A percentile compares a stretch with the other conserved stretches of the same genome.
Conservation (phyloP, 305 asterid species). For the Nicotiana rustica region DNA sequence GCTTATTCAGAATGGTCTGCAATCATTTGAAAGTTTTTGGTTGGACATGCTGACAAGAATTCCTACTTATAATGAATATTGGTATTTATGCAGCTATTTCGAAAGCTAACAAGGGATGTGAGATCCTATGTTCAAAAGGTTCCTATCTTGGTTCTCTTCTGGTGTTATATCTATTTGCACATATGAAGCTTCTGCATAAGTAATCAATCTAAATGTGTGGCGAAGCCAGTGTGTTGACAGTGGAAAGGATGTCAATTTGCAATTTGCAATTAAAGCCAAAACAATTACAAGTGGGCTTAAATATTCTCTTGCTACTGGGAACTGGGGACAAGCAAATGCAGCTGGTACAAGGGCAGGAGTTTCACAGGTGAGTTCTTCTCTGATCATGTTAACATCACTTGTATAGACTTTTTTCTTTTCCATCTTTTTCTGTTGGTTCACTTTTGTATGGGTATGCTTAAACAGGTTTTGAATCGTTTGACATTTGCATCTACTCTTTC, state of each 20-base stretch:
- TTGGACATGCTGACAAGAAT: constrained; percentile 7
- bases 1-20: constrained; percentile 46
- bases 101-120: constrained; percentile 46
- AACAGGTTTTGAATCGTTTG: constrained; percentile 45
- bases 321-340: constrained; percentile 79
- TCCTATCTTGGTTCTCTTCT: constrained; percentile 22
- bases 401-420: background rate
- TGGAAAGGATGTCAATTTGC: constrained; percentile 53
- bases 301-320: constrained; percentile 68
- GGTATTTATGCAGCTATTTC: constrained; percentile 40
- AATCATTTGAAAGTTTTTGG: background rate
- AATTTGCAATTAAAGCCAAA: constrained; percentile 73
- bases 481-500: constrained; percentile 49
- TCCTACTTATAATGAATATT: constrained; percentile 22
- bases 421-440: background rate
- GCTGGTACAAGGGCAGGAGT: constrained; percentile 80
- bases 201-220: constrained; percentile 29
- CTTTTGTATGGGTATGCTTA: background rate
- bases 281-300: constrained; percentile 62
- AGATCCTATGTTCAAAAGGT: constrained; percentile 49
- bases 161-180: constrained; percentile 30
- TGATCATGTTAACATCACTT: background rate
- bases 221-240: constrained; percentile 45
- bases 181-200: constrained; percentile 30
- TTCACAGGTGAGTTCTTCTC: constrained; percentile 47